phyloP scores from a whole-genome alignment of 2,329 filamentous ascomycete genomes.

The Aureobasidium sp. region DNA sequence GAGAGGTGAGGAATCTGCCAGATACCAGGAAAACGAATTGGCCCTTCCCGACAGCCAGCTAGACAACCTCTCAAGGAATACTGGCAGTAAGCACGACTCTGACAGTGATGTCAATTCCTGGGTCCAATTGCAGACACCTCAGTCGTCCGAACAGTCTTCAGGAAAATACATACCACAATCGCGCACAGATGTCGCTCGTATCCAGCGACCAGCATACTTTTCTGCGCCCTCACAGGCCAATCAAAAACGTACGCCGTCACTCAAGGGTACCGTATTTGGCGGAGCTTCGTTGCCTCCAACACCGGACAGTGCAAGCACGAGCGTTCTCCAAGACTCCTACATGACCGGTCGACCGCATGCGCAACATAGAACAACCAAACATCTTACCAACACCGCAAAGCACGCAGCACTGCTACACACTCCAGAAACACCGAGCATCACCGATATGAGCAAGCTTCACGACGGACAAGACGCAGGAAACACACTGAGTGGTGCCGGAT shows the following conservation, averaged over 20 bases:
- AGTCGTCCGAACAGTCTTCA: neutral
- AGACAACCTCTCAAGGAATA: neutral
- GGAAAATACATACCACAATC: neutral
- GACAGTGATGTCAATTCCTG: neutral
- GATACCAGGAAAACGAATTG: neutral
- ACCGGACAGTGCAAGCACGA: conserved; percentile 25
- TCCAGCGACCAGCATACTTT: neutral
- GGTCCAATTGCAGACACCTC: conserved; percentile 1
- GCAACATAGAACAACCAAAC: neutral
- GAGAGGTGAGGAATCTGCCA: neutral
- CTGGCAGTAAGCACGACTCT: neutral
- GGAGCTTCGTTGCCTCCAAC: conserved; percentile 25
- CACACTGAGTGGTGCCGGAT: neutral
- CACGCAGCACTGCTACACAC: conserved; percentile 2
- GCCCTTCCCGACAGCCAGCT: neutral
- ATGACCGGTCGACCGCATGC: neutral
- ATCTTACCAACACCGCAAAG: neutral
- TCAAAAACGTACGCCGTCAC: neutral
- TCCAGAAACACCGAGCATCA: neutral
- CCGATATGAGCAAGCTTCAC: neutral
- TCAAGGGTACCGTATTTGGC: conserved; percentile 19
- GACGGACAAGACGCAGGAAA: neutral
- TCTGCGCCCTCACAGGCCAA: neutral
- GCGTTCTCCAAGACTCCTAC: conserved; percentile 24
- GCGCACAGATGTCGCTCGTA: neutral